phyloP scores from a whole-genome alignment of 23 red algal genomes.

The Gracilaria gracilis region DNA sequence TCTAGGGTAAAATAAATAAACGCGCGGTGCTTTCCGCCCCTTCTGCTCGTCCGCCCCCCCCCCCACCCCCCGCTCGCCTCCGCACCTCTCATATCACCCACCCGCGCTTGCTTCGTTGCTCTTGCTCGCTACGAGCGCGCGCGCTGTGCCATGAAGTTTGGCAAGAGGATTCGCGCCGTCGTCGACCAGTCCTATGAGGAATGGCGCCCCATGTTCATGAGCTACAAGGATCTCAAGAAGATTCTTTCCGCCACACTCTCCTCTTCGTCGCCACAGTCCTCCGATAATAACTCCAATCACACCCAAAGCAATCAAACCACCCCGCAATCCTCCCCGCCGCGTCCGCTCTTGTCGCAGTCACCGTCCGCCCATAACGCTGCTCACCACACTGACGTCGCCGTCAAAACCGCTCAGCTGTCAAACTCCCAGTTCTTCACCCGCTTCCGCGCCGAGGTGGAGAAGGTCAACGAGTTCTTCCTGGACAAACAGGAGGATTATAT shows the following conservation, averaged over 20 bases:
- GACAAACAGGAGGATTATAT: conserved; percentile 96
- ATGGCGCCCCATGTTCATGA: conserved; percentile 89
- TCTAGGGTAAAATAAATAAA: no score
- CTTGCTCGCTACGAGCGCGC: neutral
- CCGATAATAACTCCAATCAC: conserved; percentile 6
- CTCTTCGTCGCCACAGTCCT: neutral
- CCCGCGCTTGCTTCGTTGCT: no score
- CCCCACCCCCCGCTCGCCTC: no score
- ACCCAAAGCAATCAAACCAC: conserved; percentile 21
- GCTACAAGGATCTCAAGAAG: conserved; percentile 95
- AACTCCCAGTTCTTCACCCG: conserved; percentile 71
- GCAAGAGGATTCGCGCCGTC: conserved; percentile 86
- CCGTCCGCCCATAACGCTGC: neutral
- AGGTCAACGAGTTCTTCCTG: conserved; percentile 99
- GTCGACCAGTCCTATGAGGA: conserved; percentile 69
- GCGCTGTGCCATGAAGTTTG: conserved; percentile 90
- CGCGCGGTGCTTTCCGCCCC: no score
- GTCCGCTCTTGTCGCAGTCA: neutral
- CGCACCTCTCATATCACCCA: no score
- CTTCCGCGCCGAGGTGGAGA: conserved; percentile 85
- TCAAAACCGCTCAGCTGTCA: conserved; percentile 21
- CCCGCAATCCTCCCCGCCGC: neutral
- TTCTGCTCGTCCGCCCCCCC: no score
- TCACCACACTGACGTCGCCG: conserved; percentile 15
- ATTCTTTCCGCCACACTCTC: neutral